Evolutionary conservation across 768 basidiomycete species (phyloP).

Genomic region (Psilocybe sp.): DNA sequence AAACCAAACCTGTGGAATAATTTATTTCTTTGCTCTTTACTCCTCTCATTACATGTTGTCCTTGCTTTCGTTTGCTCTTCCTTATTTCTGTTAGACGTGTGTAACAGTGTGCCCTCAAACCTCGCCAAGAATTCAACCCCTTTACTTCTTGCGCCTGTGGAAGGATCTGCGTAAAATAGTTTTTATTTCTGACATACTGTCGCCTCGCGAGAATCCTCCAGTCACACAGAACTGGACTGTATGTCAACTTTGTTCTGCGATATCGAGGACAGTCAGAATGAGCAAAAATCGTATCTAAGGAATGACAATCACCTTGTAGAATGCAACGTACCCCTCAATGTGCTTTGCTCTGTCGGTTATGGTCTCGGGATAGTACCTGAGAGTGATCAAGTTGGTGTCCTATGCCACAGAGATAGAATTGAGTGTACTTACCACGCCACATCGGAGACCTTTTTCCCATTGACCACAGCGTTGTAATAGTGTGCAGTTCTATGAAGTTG

Average conservation of each 20-base stretch:
- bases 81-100: too few relatives aligned
- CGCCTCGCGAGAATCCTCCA: background rate
- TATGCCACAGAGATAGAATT: background rate
- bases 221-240: background rate
- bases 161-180: too few relatives aligned
- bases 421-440: conserved; percentile 58
- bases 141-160: too few relatives aligned
- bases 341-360: conserved; percentile 51
- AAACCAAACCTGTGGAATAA: too few relatives aligned
- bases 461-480: conserved; percentile 60
- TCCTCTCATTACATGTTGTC: too few relatives aligned
- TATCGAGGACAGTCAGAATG: background rate
- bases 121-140: too few relatives aligned
- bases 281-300: too few relatives aligned
- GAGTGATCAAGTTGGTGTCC: background rate
- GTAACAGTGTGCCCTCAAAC: too few relatives aligned
- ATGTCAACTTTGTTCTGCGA: conserved; percentile 3
- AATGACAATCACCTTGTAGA: conserved; percentile 68
- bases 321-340: conserved; percentile 69
- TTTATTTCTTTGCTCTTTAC: too few relatives aligned
- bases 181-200: background rate
- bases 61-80: too few relatives aligned
- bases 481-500: conserved; percentile 46
- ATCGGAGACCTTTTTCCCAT: conserved; percentile 48
- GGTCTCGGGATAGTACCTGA: conserved; percentile 65